Evolutionary conservation across 73 alveolate species (phyloP), one percentile per base, ranked within the genome.

Genomic region (Uronychia binucleata): DNA sequence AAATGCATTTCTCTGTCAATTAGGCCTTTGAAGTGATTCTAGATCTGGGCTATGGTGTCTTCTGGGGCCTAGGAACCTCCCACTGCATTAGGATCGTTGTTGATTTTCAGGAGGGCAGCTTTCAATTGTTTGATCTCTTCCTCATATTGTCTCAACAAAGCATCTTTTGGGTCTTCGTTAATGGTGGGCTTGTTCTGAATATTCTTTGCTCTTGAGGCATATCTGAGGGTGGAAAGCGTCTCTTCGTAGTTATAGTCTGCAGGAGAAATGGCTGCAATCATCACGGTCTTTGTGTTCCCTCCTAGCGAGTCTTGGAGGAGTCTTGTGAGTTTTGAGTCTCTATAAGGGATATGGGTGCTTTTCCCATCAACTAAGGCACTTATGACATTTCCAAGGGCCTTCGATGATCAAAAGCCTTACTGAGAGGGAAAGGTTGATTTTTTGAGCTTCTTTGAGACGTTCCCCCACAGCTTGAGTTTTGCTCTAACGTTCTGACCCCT

Each of bases 151-250:
- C 97, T 94, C 57, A 98, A 93, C 91, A 98, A 93, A 28, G 99
- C 99, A 93, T 98, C 99, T 93, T 98, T 98, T 28, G 99, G 99
- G 87, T 98, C 99, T 91, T 98, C 99, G 88, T 98, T 98, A 74
- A 98, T 97, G 77, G 91, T 95, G 27, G 99, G 99, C 60, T 94
- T 98, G 84, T 98, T 98, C 94, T 98, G 93, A 74, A 98, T 98
- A 78, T 94, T 94, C 88, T 98, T 98, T 26, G 99, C 99, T 89
- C 99, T 91, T 57, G 95, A 95, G 0, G 99, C 99, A 94, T 98
- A 98, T 86, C 99, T 91, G 27, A 98, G 84, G 60, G 99, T 98
- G 5, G 98, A 90, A 58, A 98, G 83, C 13, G 99, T 96, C 95
- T 98, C 99, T 58, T 98, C 99, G 77, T 95, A 97, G 95, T 98